These are phyloP conservation scores for Arabidopsis suecica DNA, from an alignment of 345 rosid genomes.

Conservation along the genomic window DNA sequence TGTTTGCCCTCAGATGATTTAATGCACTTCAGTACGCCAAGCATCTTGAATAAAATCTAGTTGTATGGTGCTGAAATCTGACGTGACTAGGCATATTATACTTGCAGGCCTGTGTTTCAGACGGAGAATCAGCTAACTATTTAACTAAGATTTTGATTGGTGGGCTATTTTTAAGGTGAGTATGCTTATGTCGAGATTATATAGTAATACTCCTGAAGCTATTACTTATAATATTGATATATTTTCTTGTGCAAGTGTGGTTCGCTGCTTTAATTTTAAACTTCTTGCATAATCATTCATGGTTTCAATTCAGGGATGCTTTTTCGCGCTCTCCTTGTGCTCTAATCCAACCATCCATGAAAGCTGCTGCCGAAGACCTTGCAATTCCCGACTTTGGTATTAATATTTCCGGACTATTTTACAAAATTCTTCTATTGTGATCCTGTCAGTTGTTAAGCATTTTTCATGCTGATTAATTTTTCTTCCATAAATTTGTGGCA, in stretches of 20 bases:
- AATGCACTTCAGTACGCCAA: conserved; percentile 23
- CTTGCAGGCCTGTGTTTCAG: conserved; percentile 89
- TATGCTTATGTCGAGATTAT: conserved; percentile 2
- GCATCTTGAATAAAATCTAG: conserved; percentile 26
- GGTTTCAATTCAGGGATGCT: conserved; percentile 77
- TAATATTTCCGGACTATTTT: conserved; percentile 1
- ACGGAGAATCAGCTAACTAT: conserved; percentile 76
- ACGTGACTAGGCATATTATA: conserved; percentile 32
- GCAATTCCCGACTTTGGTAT: conserved; percentile 86
- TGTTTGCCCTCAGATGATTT: not conserved
- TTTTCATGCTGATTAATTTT: conserved; percentile 28
- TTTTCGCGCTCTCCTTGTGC: conserved; percentile 88
- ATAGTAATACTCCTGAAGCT: too few relatives aligned
- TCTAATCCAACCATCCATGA: conserved; percentile 91
- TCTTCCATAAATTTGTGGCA: conserved; percentile 47
- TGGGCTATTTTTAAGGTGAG: conserved; percentile 89
- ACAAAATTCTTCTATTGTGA: not conserved
- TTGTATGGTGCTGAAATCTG: conserved; percentile 28
- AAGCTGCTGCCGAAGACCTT: conserved; percentile 53
- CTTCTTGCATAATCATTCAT: conserved; percentile 26
- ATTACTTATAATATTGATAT: not conserved
- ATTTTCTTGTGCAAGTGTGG: not conserved
- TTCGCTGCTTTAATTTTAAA: conserved; percentile 13
- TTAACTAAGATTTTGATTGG: conserved; percentile 78
- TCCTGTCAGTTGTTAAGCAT: conserved; percentile 22